Base-by-base conservation (phyloP, 2,329 filamentous ascomycete genomes). In the Claviceps arundinis region DNA sequence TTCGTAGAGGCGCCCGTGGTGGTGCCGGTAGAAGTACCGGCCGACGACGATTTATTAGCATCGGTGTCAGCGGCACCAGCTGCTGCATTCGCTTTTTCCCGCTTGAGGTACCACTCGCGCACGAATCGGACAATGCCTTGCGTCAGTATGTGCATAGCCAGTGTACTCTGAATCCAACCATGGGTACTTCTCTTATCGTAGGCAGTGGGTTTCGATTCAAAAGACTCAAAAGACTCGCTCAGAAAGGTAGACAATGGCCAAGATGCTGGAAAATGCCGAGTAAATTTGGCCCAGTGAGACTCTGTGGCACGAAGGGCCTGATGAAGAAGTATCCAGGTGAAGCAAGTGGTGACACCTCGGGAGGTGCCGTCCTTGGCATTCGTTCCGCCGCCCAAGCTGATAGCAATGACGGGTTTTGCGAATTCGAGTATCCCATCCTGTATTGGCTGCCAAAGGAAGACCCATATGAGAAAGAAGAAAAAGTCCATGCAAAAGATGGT, bases 321-420 rank as follows among this genome's bases (percentile, higher is more conserved):
- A 26, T 77, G 76, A 14, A 75, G 64, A 44, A 78, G 59, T 44
- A 90, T 82, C 66, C 88, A 84, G 57, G 78, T 71, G 58, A 87
- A 77, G 64, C 84, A 89, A 42, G 84, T 78, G 49, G 86, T 74
- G 47, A 87, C 80, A 62, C 85, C 87, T 61, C 83, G 81, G 52
- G 83, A 82, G 4, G 84, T 81, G 50, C 83, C 82, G 55, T 83
- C 79, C 58, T 77, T 78, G 7, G 81, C 80, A 56, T 78, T 82
- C 7, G 82, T 85, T 54, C 89, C 89, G 55, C 89, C 90, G 56
- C 90, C 90, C 11, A 96, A 73, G 0, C 89, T 94, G 53, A 95
- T 82, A 54, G 90, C 90, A 63, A 96, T 94, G 64, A 95, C 89
- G 54, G 91, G 87, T 68, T 96, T 91, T 55, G 90, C 89, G 50